phyloP scores from a whole-genome alignment of 306 rosid species.

The Dalbergia cochinchinensis region DNA sequence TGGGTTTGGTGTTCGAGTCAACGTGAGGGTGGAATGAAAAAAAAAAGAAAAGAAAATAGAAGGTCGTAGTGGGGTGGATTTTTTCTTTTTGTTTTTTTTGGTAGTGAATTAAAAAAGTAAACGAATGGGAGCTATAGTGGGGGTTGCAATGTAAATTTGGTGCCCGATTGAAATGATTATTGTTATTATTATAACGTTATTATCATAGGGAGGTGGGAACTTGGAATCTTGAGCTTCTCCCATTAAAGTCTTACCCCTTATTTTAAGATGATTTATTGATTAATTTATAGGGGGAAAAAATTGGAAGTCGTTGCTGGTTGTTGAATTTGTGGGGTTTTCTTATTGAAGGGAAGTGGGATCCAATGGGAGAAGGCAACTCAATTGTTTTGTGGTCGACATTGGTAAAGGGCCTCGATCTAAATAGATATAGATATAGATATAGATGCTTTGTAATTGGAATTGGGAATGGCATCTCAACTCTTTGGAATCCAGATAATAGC shows the following conservation, averaged over 20 bases:
- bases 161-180: background rate
- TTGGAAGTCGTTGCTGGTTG: background rate
- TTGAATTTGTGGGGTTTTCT: background rate
- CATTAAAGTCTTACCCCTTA: background rate
- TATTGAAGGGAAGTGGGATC: slow-evolving; percentile 17
- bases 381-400: background rate
- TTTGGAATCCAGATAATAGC: background rate
- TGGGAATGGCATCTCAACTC: slow-evolving; percentile 11
- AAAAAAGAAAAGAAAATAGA: background rate
- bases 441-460: slow-evolving; percentile 13
- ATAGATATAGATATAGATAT: background rate
- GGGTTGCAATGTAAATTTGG: slow-evolving; percentile 50
- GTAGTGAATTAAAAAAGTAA: background rate
- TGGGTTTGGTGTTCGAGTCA: slow-evolving; percentile 67
- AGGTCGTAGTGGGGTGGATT: background rate
- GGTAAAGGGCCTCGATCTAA: background rate
- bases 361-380: background rate
- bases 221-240: slow-evolving; percentile 35
- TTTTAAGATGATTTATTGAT: background rate
- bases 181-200: slow-evolving; percentile 11
- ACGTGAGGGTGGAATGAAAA: slow-evolving; percentile 33
- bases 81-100: background rate
- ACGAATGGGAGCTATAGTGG: background rate
- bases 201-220: slow-evolving; percentile 2
- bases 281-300: background rate